phyloP scores from a whole-genome alignment of 2,329 filamentous ascomycete species.

The Fusarium dimerum region DNA sequence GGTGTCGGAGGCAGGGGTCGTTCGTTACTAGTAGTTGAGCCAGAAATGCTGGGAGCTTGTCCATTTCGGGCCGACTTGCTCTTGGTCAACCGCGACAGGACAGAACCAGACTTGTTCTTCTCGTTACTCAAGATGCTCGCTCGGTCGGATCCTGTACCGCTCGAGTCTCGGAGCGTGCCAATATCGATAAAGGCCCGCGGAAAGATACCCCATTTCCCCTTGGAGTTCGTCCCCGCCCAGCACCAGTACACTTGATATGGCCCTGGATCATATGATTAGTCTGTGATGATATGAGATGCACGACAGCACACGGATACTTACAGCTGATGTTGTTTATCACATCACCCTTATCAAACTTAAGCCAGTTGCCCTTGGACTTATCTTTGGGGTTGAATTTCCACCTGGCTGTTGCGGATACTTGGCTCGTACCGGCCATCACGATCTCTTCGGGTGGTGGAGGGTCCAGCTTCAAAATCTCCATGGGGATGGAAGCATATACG shows the following conservation, averaged over 20 bases:
- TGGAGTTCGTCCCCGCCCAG: conserved; percentile 55
- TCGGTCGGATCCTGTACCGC: conserved; percentile 28
- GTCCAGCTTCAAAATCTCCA: conserved; percentile 50
- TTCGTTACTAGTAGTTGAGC: conserved; percentile 35
- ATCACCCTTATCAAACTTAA: conserved; percentile 67
- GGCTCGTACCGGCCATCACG: conserved; percentile 47
- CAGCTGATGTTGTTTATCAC: conserved; percentile 64
- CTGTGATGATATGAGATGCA: neutral
- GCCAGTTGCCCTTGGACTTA: conserved; percentile 45
- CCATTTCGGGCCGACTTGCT: conserved; percentile 30
- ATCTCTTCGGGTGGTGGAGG: conserved; percentile 48
- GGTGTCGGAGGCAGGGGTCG: conserved; percentile 21
- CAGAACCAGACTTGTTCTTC: conserved; percentile 34
- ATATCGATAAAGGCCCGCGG: conserved; percentile 51
- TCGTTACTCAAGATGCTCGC: conserved; percentile 37
- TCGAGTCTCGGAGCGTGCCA: conserved; percentile 43
- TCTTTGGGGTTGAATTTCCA: conserved; percentile 56
- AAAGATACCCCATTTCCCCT: conserved; percentile 56
- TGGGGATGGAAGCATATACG: conserved; percentile 49
- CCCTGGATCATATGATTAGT: conserved; percentile 35
- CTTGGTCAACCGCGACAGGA: conserved; percentile 38
- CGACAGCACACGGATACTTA: conserved; percentile 34
- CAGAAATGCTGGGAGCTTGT: conserved; percentile 36
- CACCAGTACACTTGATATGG: conserved; percentile 54
- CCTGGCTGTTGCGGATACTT: conserved; percentile 48